Base-by-base conservation (phyloP, 805 yeast genomes). In the Jamesozyma hellenica region DNA sequence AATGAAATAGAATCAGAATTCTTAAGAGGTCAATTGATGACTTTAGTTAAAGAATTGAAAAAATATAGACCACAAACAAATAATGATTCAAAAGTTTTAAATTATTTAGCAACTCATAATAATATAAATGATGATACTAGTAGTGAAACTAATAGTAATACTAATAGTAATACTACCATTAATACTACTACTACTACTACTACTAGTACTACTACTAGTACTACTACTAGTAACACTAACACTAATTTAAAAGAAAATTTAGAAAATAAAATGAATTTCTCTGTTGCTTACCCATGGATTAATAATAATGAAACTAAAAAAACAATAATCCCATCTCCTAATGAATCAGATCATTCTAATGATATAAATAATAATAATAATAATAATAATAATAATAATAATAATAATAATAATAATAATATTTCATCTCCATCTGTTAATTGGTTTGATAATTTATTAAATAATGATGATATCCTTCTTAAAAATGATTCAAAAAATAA, bases 1-100 rank as follows among this genome's bases (percentile, higher is more conserved):
- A 82, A 81, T 40, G 70, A 72, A 27, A 73, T 84, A 16, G 95
- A 90, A 57, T 71, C 80, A 30, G 82, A 82, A 50, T 73, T 82
- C 40, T 65, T 88, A 48, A 72, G 82, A 54, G 70, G 79, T 28
- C 95, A 88, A 60, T 85, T 90, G 25, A 77, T 76, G 39, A 70
- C 80, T 43, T 69, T 90, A 34, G 77, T 84, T 66, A 61, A 64
- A 16, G 95, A 88, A 64, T 70, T 88, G 44, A 62, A 74, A 16
- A 72, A 74, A 48, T 79, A 74, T 57, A 68, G 82, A 39, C 70
- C 69, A 19, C 53, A 56, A 6, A 44, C 51, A 2, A 51, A 52
- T 29, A 54, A 52, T 21, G 59, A 59, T 30, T 60, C 63, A 2
- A 46, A 50, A 38, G 51, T 56, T 11, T 45, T 52, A 28, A 42